A percentile compares a stretch with the other conserved stretches of the same genome.
phyloP scores from a whole-genome alignment of 2,329 filamentous ascomycete genomes.

The Aureobasidium sp. region DNA sequence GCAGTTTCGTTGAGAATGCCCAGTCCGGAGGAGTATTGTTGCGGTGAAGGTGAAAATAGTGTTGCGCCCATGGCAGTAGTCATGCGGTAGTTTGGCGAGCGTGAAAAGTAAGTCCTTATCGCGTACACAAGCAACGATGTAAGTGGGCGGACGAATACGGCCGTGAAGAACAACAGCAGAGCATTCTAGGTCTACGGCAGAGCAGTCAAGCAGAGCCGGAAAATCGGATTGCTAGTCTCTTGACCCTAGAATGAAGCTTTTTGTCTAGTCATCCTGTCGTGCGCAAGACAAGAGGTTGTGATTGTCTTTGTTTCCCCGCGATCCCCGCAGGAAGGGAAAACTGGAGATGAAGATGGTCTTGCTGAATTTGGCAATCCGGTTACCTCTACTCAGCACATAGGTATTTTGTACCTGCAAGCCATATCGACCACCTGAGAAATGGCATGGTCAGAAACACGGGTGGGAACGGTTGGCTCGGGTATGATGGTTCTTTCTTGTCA shows the following conservation, averaged over 20 bases:
- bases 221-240: not conserved
- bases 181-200: not conserved
- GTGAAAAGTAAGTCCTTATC: not conserved
- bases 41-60: not conserved
- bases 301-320: conserved; percentile 2
- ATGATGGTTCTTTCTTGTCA: not conserved
- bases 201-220: not conserved
- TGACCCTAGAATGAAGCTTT: not conserved
- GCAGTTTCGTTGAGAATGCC: conserved; percentile 5
- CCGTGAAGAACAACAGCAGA: not conserved
- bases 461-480: not conserved
- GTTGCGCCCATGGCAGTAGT: not conserved
- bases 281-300: conserved; percentile 3
- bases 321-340: conserved; percentile 8
- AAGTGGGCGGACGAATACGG: not conserved
- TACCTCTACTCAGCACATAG: not conserved
- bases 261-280: not conserved
- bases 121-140: not conserved
- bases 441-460: not conserved
- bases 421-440: not conserved
- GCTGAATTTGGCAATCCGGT: not conserved
- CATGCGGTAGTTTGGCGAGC: not conserved
- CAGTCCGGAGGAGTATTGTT: not conserved
- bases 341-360: not conserved
- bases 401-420: conserved; percentile 4